Percentiles rank a stretch among this genome's conserved stretches.
Evolutionary conservation across 371 early-diverging fungal genomes (phyloP).

Genomic region (Spiromyces aspiralis): DNA sequence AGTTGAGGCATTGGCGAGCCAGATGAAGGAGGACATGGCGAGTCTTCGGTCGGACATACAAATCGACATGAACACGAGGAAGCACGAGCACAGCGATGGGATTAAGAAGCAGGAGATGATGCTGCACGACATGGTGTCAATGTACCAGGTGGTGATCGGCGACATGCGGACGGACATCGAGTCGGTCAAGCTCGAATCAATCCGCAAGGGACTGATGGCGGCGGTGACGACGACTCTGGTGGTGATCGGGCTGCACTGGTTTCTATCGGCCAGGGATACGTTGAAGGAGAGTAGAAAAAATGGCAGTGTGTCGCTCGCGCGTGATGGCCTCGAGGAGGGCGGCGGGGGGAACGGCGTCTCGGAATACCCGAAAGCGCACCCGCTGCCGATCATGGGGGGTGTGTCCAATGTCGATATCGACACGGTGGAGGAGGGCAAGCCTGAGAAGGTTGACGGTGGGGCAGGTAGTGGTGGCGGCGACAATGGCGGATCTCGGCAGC

Average conservation of each 20-base stretch:
- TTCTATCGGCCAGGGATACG: neutral
- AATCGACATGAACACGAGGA: constrained; percentile 79
- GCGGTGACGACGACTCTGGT: constrained; percentile 17
- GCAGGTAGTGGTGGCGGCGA: neutral
- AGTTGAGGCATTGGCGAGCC: constrained; percentile 55
- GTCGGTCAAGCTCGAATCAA: constrained; percentile 65
- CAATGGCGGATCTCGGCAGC: neutral
- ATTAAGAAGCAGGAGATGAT: constrained; percentile 62
- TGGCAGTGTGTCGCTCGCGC: neutral
- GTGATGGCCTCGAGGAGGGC: neutral
- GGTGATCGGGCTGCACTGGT: constrained; percentile 2
- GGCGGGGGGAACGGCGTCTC: too few relatives aligned
- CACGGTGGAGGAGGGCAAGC: too few relatives aligned
- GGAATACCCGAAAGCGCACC: too few relatives aligned
- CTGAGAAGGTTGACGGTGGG: too few relatives aligned
- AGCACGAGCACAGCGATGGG: constrained; percentile 64
- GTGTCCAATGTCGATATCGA: too few relatives aligned
- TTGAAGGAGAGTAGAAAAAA: neutral
- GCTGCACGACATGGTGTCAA: constrained; percentile 73
- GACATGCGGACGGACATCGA: constrained; percentile 78
- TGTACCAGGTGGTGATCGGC: constrained; percentile 57
- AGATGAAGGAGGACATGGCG: constrained; percentile 53
- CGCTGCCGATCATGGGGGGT: too few relatives aligned
- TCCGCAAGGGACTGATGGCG: constrained; percentile 46
- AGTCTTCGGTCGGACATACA: constrained; percentile 68